Conservation (phyloP, 1,284 basidiomycete species). For the Malassezia equina region DNA sequence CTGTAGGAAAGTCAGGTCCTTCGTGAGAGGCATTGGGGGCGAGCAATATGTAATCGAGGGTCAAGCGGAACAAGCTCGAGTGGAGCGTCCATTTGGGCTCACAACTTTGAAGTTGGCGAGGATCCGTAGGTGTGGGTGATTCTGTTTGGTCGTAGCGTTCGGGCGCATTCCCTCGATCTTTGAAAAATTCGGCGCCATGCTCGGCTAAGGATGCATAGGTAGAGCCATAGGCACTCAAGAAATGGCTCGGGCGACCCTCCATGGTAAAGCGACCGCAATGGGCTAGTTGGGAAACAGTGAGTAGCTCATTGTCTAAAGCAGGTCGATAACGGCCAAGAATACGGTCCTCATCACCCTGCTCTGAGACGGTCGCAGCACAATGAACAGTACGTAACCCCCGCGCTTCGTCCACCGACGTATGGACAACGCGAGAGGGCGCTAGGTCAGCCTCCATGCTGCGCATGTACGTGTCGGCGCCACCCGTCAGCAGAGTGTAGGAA, state of each 20-base stretch:
- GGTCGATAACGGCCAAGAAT: slow-evolving; percentile 22
- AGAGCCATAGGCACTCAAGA: slow-evolving; percentile 48
- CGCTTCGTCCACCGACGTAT: slow-evolving; percentile 61
- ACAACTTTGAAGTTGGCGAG: slow-evolving; percentile 25
- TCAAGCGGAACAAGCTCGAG: slow-evolving; percentile 39
- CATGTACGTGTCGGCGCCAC: slow-evolving; percentile 49
- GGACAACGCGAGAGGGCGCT: slow-evolving; percentile 64
- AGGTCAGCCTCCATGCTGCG: slow-evolving; percentile 57
- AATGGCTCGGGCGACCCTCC: slow-evolving; percentile 9
- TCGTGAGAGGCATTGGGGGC: not conserved
- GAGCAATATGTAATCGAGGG: slow-evolving; percentile 65
- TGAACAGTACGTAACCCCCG: slow-evolving; percentile 48
- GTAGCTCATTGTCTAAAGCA: slow-evolving; percentile 52
- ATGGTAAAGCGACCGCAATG: slow-evolving; percentile 51
- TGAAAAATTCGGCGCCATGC: slow-evolving; percentile 25
- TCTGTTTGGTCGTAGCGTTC: slow-evolving; percentile 38
- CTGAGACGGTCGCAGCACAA: slow-evolving; percentile 35
- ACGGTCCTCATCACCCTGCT: slow-evolving; percentile 31
- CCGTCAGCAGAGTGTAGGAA: slow-evolving; percentile 65
- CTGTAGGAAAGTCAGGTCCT: slow-evolving; percentile 42
- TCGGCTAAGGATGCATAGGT: slow-evolving; percentile 49
- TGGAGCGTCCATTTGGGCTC: slow-evolving; percentile 48
- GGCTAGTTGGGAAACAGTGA: slow-evolving; percentile 58
- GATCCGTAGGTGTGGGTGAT: slow-evolving; percentile 23
- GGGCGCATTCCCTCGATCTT: slow-evolving; percentile 19